These are phyloP conservation scores for Tetrapisispora arboricola DNA, from an alignment of 805 yeast genomes.

Conservation along the genomic window DNA sequence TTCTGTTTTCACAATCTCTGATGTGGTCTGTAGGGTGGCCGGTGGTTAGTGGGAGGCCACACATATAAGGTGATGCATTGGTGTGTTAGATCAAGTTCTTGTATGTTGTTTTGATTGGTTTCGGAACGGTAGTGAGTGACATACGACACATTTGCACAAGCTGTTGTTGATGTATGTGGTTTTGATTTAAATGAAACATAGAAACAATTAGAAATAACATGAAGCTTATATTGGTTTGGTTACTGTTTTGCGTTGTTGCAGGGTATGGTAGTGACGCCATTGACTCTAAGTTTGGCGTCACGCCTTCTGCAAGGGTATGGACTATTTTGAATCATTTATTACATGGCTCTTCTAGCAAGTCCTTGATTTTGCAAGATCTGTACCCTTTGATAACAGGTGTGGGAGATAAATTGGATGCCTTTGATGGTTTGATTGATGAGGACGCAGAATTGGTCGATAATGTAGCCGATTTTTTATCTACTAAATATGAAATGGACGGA, in stretches of 20 bases:
- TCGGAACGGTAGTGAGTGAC: too few relatives aligned
- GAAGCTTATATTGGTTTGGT: background rate
- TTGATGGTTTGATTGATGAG: constrained; percentile 5
- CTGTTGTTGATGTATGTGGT: too few relatives aligned
- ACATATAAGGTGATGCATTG: too few relatives aligned
- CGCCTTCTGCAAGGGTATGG: background rate
- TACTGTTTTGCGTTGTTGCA: background rate
- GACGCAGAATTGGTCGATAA: constrained; percentile 3
- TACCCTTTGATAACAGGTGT: constrained; percentile 10
- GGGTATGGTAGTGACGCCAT: background rate
- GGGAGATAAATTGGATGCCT: background rate
- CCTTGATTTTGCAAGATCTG: constrained; percentile 3
- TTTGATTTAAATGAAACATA: too few relatives aligned
- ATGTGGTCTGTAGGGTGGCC: too few relatives aligned
- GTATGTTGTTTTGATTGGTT: too few relatives aligned
- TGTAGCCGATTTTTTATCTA: constrained; percentile 1
- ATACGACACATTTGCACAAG: too few relatives aligned
- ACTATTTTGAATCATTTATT: background rate
- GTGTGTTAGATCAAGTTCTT: too few relatives aligned
- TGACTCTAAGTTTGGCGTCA: background rate
- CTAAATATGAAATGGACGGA: constrained; percentile 6
- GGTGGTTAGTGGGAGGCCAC: too few relatives aligned
- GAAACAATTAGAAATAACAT: too few relatives aligned
- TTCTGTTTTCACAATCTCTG: too few relatives aligned
- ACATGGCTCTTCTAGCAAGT: background rate